Conservation (phyloP, 2,329 filamentous ascomycete genomes). For the Penicillium sp. region DNA sequence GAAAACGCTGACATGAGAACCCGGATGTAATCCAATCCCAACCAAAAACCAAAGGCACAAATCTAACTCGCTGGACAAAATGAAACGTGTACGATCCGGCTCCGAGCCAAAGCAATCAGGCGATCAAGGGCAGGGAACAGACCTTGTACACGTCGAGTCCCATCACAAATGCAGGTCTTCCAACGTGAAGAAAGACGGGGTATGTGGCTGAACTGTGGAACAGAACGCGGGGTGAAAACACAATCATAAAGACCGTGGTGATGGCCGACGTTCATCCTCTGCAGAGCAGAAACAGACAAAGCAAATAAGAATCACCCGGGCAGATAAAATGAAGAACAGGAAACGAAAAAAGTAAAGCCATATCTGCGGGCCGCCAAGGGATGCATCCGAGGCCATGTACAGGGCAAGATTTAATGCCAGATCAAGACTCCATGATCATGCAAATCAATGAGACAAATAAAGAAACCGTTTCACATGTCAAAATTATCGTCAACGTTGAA, state of each 20-base stretch:
- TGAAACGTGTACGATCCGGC: neutral
- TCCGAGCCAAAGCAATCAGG: neutral
- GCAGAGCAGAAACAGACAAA: slow-evolving; percentile 4
- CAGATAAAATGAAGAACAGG: slow-evolving; percentile 1
- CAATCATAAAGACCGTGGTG: slow-evolving; percentile 5
- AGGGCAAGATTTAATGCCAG: slow-evolving; percentile 31
- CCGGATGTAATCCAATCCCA: neutral
- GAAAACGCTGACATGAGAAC: neutral
- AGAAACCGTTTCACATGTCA: slow-evolving; percentile 42
- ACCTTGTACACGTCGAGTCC: neutral
- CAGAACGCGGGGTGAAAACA: slow-evolving; percentile 1
- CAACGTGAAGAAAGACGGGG: slow-evolving; percentile 10
- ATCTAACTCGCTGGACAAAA: neutral
- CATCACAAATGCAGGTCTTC: slow-evolving; percentile 15
- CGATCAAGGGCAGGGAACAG: neutral
- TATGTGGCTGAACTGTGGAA: slow-evolving; percentile 18
- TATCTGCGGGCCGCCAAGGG: slow-evolving; percentile 19
- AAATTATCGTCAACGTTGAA: slow-evolving; percentile 47
- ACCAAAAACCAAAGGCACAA: neutral
- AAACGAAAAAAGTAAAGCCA: slow-evolving; percentile 12
- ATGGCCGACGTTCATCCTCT: slow-evolving; percentile 3
- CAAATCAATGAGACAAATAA: slow-evolving; percentile 22
- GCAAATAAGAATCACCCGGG: slow-evolving; percentile 4
- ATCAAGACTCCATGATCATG: slow-evolving; percentile 41
- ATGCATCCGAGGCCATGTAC: slow-evolving; percentile 33